A percentile compares a stretch with the other conserved stretches of the same genome.
phyloP scores from a whole-genome alignment of 768 basidiomycete genomes.

The Lentinula sp. region DNA sequence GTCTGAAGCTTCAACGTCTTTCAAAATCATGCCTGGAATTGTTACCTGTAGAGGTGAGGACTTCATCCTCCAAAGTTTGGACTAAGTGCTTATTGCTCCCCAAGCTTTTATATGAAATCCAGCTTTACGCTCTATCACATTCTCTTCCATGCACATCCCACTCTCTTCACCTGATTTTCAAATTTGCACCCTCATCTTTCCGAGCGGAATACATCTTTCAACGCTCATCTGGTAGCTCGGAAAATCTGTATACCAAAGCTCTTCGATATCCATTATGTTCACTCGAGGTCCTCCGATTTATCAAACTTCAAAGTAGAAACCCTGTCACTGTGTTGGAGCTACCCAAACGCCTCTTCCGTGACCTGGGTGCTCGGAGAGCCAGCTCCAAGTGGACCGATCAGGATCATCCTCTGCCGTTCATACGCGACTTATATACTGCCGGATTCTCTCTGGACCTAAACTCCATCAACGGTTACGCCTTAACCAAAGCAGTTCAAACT shows the following conservation, averaged over 20 bases:
- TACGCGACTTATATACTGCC: slow-evolving; percentile 47
- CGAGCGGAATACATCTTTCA: slow-evolving; percentile 62
- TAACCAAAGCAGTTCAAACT: slow-evolving; percentile 71
- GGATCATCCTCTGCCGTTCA: slow-evolving; percentile 59
- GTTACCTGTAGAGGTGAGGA: slow-evolving; percentile 1
- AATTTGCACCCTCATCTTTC: slow-evolving; percentile 47
- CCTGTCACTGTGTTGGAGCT: slow-evolving; percentile 31
- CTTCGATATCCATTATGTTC: slow-evolving; percentile 63
- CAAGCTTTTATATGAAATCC: slow-evolving; percentile 79
- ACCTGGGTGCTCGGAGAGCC: slow-evolving; percentile 27
- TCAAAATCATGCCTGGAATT: neutral
- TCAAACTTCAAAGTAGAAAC: slow-evolving; percentile 29
- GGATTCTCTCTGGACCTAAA: slow-evolving; percentile 46
- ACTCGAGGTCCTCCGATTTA: slow-evolving; percentile 39
- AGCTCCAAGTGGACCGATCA: slow-evolving; percentile 33
- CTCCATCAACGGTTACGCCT: slow-evolving; percentile 75
- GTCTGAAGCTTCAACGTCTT: neutral
- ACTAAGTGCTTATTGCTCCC: neutral
- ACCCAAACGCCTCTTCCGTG: slow-evolving; percentile 64
- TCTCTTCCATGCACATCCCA: slow-evolving; percentile 55
- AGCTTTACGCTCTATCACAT: slow-evolving; percentile 62
- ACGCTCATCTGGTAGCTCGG: slow-evolving; percentile 13
- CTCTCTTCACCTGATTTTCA: slow-evolving; percentile 48
- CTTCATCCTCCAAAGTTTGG: neutral
- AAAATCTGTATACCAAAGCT: slow-evolving; percentile 35